Base-by-base conservation (phyloP, 768 basidiomycete species). In the Cyclocybe aegerita region DNA sequence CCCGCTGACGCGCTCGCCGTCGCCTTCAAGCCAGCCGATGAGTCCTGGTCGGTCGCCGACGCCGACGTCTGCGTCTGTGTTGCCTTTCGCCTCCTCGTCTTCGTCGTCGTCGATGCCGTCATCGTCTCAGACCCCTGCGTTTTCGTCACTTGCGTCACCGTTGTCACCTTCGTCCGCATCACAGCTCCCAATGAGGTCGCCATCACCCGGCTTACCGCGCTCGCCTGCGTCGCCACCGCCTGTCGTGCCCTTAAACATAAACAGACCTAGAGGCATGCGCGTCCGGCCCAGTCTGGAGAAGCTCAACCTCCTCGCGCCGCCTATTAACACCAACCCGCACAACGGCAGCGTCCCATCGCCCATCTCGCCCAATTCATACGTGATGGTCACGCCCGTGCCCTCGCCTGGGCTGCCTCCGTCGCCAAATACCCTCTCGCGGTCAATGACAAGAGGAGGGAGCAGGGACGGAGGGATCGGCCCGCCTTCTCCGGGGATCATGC, bases 281-380 rank as follows among this genome's bases (percentile, higher is more conserved):
- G 45, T 23, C 61, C 7, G 31, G 43, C 29, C 49, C 57, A 16
- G 45, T 53, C 9, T 52, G 58, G 10, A 33, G 54, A 10, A 50
- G 40, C 7, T 33, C 48, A 3, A 33, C 37, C 11, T 7, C 43
- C 15, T 36, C 41, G 12, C 43, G 35, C 32, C 34, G 23, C 41
- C 54, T 10, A 15, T 46, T 23, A 23, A 23, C 23, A 23, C 33
- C 51, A 46, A 37, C 55, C 52, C 17, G 39, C 49, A 3, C 48
- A 59, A 23, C 65, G 59, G 5, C 65, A 60, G 5, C 57, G 53
- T 29, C 59, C 58, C 6, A 55, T 54, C 11, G 51, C 62, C 23
- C 53, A 57, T 2, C 57, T 61, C 46, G 57, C 60, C 14, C 57
- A 53, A 32, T 60, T 59, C 15, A 9, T 39, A 9, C 30, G 4